Evolutionary conservation across 1,284 basidiomycete species (phyloP).

Genomic region (Ceratobasidium sp.): DNA sequence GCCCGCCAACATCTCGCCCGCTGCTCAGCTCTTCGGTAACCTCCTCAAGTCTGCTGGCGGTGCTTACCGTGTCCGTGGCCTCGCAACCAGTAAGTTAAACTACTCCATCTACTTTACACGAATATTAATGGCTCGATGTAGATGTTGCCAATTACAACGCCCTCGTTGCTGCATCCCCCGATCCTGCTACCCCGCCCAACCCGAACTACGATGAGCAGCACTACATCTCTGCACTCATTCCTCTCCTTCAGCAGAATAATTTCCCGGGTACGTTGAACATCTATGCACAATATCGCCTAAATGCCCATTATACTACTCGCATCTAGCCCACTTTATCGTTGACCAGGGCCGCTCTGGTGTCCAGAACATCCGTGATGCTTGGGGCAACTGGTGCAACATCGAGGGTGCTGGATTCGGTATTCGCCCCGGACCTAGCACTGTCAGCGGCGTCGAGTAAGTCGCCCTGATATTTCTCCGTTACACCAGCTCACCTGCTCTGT

Average conservation of each 20-base stretch:
- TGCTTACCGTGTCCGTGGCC: slow-evolving; percentile 68
- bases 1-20: slow-evolving; percentile 71
- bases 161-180: slow-evolving; percentile 64
- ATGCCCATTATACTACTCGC: not conserved
- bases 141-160: slow-evolving; percentile 76
- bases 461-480: slow-evolving; percentile 62
- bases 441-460: slow-evolving; percentile 50
- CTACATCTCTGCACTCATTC: slow-evolving; percentile 71
- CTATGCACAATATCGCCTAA: not conserved
- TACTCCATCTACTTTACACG: not conserved
- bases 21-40: slow-evolving; percentile 67
- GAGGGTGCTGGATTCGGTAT: slow-evolving; percentile 72
- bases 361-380: slow-evolving; percentile 70
- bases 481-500: not conserved
- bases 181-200: slow-evolving; percentile 71
- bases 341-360: slow-evolving; percentile 74
- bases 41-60: slow-evolving; percentile 66
- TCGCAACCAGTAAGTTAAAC: slow-evolving; percentile 63
- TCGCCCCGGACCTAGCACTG: slow-evolving; percentile 68
- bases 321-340: slow-evolving; percentile 65
- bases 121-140: not conserved
- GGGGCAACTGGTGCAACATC: slow-evolving; percentile 74
- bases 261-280: slow-evolving; percentile 63
- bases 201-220: slow-evolving; percentile 72
- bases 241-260: slow-evolving; percentile 61